A percentile compares a stretch with the other conserved stretches of the same genome.
phyloP scores from a whole-genome alignment of 768 basidiomycete genomes.

The Mycena galopus region DNA sequence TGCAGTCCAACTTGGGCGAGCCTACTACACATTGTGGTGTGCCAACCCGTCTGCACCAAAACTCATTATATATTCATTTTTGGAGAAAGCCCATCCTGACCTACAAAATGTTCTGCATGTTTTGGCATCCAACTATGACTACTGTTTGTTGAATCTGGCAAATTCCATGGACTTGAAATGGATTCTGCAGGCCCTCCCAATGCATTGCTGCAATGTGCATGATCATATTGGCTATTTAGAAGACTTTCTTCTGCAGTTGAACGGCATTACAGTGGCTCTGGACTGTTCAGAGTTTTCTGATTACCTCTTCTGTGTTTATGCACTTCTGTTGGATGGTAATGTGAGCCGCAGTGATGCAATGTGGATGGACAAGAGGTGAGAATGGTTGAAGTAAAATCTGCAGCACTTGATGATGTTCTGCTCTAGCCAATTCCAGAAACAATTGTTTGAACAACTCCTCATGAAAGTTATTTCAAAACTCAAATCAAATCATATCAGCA shows the following conservation, averaged over 20 bases:
- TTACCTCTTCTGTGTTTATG: neutral
- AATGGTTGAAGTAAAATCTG: too few species aligned
- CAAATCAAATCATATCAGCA: neutral
- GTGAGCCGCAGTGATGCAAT: neutral
- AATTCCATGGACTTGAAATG: neutral
- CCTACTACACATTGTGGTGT: neutral
- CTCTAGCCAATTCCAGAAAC: neutral
- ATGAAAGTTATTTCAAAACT: neutral
- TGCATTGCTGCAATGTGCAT: neutral
- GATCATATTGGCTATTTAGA: neutral
- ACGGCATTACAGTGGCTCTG: neutral
- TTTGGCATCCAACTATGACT: too few species aligned
- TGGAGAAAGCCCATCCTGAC: too few species aligned
- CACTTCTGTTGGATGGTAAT: neutral
- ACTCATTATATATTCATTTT: too few species aligned
- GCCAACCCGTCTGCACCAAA: too few species aligned
- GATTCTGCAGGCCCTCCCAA: neutral
- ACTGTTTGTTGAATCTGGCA: too few species aligned
- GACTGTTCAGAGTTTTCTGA: neutral
- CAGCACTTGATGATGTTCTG: too few species aligned
- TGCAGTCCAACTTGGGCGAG: neutral
- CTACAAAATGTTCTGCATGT: too few species aligned
- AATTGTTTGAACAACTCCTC: neutral
- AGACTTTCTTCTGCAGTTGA: neutral
- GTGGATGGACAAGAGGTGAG: neutral